Base-by-base conservation (phyloP, 306 rosid species). In the Glycine tomentella region DNA sequence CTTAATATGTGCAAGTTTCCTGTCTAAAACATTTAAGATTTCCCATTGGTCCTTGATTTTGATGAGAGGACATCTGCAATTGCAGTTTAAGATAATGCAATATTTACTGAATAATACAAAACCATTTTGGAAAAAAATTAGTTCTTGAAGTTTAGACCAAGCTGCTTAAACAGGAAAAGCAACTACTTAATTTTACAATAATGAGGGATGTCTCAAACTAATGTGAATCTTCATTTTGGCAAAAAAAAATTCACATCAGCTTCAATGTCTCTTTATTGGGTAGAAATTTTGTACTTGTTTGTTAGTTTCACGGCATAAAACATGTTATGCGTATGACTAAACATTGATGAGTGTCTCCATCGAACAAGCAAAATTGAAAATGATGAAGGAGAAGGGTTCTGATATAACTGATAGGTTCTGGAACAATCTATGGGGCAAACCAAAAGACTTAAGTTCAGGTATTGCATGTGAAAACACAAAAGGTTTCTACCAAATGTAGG, bases 401-500 rank as follows among this genome's bases (percentile, higher is more conserved):
- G 84, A 71, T 34, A 70, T 80, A 13, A 48, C 89, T 10, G 87
- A 84, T 56, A 70, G 92, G 56, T 91, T 89, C 87, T 93, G 99
- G 99, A 87, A 81, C 87, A 85, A 93, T 69, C 73, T 95, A 40
- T 91, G 99, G 91, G 93, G 90, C 34, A 90, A 84, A 45, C 81
- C 92, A 49, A 85, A 80, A 75, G 94, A 89, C 34, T 75, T 84
- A 82, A 87, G 72, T 85, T 89, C 99, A 85, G 97, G 98, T 91
- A 82, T 31, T 59, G 62, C 15, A 33, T 40, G 10, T 69, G 69
- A 36, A 67, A 51, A 15, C 4, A 53, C 44, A 50, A 66, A 46
- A 48, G 73, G 13, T n/a, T 4, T 55, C 42, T 63, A 6, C 38
- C 51, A 4, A 31, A 14, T 40, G 20, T 38, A 51, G 49, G 69